Base-by-base conservation (phyloP, 495 filamentous ascomycete species). In the Podospora anserina region DNA sequence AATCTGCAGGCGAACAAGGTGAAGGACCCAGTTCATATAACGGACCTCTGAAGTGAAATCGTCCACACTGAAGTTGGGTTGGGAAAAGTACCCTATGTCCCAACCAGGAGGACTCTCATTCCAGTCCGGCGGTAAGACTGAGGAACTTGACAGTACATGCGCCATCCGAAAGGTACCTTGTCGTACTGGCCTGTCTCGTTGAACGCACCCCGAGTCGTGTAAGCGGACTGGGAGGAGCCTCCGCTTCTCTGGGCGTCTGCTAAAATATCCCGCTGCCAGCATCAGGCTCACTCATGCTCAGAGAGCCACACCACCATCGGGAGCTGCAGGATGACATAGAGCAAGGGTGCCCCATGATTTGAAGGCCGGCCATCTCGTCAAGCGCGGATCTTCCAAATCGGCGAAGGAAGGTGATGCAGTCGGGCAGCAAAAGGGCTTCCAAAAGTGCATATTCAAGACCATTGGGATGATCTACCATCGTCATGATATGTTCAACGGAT, bases 341-440 rank as follows among this genome's bases (percentile, higher is more conserved):
- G 64, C 65, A 68, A 69, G 67, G 68, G 66, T 66, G 68, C 61
- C 65, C 71, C 59, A 53, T 63, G 53, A 39, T 61, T 19, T 53
- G n/a, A 2, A 19, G 55, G 7, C 15, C 53, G 63, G 28, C 19
- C 23, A n/a, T 9, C 58, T 66, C 68, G 59, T 63, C 68, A 63
- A 64, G 65, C 61, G 71, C 68, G 66, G 61, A 65, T 55, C 64
- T 26, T 56, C 30, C 13, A 57, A 32, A 23, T 68, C 18, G 32
- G 19, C 32, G 11, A 64, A 49, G 28, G 30, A 49, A 34, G 19
- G 32, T 18, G 19, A 58, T 28, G 26, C 67, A 49, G 68, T 74
- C 68, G 68, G 72, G 72, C 72, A 74, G 63, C 72, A 69, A 74
- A 63, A 30, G 59, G 49, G 39, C 63, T 67, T 54, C 64, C 68